Percentiles rank a stretch among this genome's conserved stretches.
Evolutionary conservation across 768 basidiomycete species (phyloP).

Genomic region (Mycena maculata): DNA sequence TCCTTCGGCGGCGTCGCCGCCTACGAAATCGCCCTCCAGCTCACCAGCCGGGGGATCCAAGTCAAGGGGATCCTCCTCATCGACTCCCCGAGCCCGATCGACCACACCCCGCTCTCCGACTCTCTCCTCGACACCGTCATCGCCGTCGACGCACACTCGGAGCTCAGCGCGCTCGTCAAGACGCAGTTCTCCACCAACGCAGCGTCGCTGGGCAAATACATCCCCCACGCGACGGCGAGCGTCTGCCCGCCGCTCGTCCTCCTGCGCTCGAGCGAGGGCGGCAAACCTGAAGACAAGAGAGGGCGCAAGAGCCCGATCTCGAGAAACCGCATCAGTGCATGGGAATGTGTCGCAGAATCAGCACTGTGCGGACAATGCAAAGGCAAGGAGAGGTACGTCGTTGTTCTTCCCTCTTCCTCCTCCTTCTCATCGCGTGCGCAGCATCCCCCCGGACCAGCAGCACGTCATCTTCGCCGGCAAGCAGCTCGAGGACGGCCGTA

Average conservation of each 20-base stretch:
- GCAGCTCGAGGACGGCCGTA: no score
- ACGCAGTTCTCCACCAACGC: constrained; percentile 64
- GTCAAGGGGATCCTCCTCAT: constrained; percentile 74
- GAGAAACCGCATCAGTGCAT: no score
- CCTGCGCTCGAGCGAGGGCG: constrained; percentile 63
- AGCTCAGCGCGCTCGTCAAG: constrained; percentile 53
- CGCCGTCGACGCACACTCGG: constrained; percentile 46
- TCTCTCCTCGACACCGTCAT: constrained; percentile 61
- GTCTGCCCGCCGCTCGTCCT: constrained; percentile 61
- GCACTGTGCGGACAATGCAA: no score
- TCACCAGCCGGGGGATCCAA: constrained; percentile 53
- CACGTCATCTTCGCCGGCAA: no score
- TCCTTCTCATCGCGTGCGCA: no score
- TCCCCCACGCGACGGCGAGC: constrained; percentile 44
- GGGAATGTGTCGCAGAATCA: no score
- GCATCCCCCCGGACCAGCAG: no score
- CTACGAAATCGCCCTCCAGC: constrained; percentile 69
- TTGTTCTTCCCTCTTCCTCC: no score
- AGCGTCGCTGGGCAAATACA: constrained; percentile 58
- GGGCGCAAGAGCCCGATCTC: no score
- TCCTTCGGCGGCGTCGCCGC: constrained; percentile 83
- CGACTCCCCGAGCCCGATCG: constrained; percentile 71
- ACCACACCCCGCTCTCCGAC: constrained; percentile 64
- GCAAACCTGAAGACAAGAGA: no score
- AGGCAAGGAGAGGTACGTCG: no score